Evolutionary conservation across 2,329 filamentous ascomycete genomes (phyloP), one percentile per base, ranked within the genome.

Genomic region (Xylariales sp.): DNA sequence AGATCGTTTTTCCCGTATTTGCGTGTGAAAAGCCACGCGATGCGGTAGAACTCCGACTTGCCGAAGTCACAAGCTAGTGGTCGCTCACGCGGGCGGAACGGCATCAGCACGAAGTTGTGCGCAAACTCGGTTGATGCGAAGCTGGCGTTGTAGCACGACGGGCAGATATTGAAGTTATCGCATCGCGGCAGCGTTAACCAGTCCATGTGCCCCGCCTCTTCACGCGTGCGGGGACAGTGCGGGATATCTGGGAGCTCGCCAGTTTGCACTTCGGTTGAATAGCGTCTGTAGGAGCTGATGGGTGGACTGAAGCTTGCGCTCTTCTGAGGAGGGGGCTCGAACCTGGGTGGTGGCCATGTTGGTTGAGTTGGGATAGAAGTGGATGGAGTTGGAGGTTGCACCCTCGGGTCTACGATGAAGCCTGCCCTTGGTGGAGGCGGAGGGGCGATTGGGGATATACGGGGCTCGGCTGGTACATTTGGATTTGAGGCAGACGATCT

Each of bases 11-110:
- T 83, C 12, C 88, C 81, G 71, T 93, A 88, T 78, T 94, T 93
- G 60, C 92, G 82, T 1, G 90, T 94, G 69, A 97, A 84, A 3
- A 94, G 84, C 89, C 92, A 97, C 0, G 94, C 94, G 46, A 97
- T 89, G 34, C 93, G 89, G 74, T 93, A 91, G 93, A 94, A 97
- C 0, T 91, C 88, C 0, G 84, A 86, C 12, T 88, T 86, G 36
- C 92, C 93, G 79, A 97, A 93, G 71, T 94, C 91, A 80, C 95
- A 98, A 53, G 86, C 83, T 7, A 92, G 84, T 53, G 87, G 84
- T 48, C 84, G 82, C 14, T 87, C 85, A 2, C 85, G 81, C 4
- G 87, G 83, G 16, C 89, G 87, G 34, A 84, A 82, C 36, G 88
- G 84, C 43, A 88, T 87, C 3, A 85, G 85, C 10, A 89, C 82